These are phyloP conservation scores for Oryza punctata DNA, from an alignment of 176 grass and related monocot genomes.

Conservation along the genomic window DNA sequence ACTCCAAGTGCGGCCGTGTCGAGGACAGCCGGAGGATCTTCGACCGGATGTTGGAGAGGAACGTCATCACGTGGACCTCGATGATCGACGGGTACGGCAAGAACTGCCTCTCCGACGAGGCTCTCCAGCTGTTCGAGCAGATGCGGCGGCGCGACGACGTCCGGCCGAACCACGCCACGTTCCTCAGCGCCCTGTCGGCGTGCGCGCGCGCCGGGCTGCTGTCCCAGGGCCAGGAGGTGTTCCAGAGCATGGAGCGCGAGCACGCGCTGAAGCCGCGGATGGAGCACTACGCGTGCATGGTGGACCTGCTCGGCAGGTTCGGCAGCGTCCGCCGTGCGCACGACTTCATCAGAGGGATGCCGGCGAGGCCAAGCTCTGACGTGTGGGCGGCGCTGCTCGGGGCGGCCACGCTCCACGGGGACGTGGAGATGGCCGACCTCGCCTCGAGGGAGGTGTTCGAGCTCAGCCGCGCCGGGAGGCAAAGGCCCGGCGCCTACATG, in stretches of 20 bases:
- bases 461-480: slow-evolving; percentile 51
- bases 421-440: slow-evolving; percentile 61
- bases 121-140: slow-evolving; percentile 62
- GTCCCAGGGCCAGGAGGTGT: slow-evolving; percentile 56
- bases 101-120: slow-evolving; percentile 65
- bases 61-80: slow-evolving; percentile 84
- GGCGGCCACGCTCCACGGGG: slow-evolving; percentile 68
- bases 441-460: slow-evolving; percentile 67
- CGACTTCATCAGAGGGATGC: slow-evolving; percentile 58
- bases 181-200: slow-evolving; percentile 69
- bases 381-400: slow-evolving; percentile 82
- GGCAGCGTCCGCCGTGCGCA: slow-evolving; percentile 59
- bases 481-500: slow-evolving; percentile 77
- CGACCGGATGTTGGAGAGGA: slow-evolving; percentile 51
- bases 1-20: slow-evolving; percentile 78
- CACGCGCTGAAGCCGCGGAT: slow-evolving; percentile 58
- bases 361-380: slow-evolving; percentile 60
- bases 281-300: slow-evolving; percentile 95
- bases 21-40: slow-evolving; percentile 66
- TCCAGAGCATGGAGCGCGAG: slow-evolving; percentile 78
- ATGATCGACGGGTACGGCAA: slow-evolving; percentile 93
- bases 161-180: slow-evolving; percentile 71
- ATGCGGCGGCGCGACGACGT: slow-evolving; percentile 39
- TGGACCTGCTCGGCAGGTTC: slow-evolving; percentile 76
- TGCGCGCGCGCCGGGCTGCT: slow-evolving; percentile 77